Evolutionary conservation across 73 alveolate genomes (phyloP), one percentile per base, ranked within the genome.

Genomic region (Stentor coeruleus): DNA sequence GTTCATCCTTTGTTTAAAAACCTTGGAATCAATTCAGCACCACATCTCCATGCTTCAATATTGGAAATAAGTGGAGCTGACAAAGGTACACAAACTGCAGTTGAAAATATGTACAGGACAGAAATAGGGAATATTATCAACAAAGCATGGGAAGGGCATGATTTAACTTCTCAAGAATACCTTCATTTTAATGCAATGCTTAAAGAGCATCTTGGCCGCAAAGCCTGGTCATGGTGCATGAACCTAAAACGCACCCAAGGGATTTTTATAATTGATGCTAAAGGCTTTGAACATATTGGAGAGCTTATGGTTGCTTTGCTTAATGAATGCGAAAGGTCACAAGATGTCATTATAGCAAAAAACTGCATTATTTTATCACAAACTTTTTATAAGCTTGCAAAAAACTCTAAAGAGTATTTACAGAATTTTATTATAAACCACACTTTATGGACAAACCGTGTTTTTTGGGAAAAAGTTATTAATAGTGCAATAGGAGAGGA

Each of bases 241-340:
- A 66, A 66, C 33, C 40, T 20, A 2, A 20, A 66, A 20, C n/a
- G 37, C 20, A 66, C n/a, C 33, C n/a, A 66, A 66, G 79, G 79
- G 26, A 66, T 20, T 31, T 0, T 66, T 66, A 0, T 26, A 31
- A 37, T 66, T 20, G 0, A 20, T 28, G 39, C n/a, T 20, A 31
- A 66, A 20, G 79, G 79, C n/a, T 66, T 66, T 66, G n/a, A 14
- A 26, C 37, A 1, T 20, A 40, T 66, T 20, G 1, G 49, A 28
- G 79, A 66, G 33, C 79, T 66, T 66, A 20, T 66, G 37, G 37
- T 20, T 40, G n/a, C 79, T 66, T 20, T 66, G n/a, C 33, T 66
- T 1, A 66, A 66, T 66, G 79, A 66, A 66, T 66, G 79, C 2
- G 79, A 66, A 66, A 20, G 79, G 37, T 20, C 20, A 0, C 40